Evolutionary conservation across 768 basidiomycete genomes (phyloP).

Genomic region (Mycena metata): DNA sequence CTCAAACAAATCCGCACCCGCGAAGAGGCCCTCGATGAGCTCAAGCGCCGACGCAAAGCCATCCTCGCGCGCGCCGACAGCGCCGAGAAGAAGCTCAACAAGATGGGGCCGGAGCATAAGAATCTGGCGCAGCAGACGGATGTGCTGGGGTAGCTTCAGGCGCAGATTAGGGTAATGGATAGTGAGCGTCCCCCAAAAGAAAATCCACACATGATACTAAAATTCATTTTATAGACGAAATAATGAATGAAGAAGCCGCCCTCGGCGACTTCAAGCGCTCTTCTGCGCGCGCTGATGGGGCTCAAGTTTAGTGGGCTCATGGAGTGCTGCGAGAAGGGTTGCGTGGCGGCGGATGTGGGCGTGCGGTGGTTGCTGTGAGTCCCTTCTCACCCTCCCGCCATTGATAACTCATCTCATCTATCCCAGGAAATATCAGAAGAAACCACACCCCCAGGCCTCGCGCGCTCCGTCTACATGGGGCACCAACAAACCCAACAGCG

Average conservation of each 20-base stretch:
- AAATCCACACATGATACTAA: background rate
- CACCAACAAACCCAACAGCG: slow-evolving; percentile 73
- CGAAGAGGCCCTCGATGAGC: slow-evolving; percentile 86
- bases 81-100: slow-evolving; percentile 90
- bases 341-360: slow-evolving; percentile 27
- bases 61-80: slow-evolving; percentile 80
- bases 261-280: slow-evolving; percentile 88
- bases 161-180: slow-evolving; percentile 84
- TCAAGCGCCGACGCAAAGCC: slow-evolving; percentile 76
- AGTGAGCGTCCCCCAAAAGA: slow-evolving; percentile 43
- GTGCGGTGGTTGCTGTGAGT: slow-evolving; percentile 9
- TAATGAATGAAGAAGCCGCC: slow-evolving; percentile 84
- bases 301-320: slow-evolving; percentile 90
- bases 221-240: slow-evolving; percentile 59
- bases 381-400: background rate
- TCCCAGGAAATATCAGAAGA: slow-evolving; percentile 87
- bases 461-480: slow-evolving; percentile 78
- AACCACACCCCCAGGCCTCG: slow-evolving; percentile 83
- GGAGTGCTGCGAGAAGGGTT: slow-evolving; percentile 90
- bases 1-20: slow-evolving; percentile 87
- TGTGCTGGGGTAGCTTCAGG: slow-evolving; percentile 73
- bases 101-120: slow-evolving; percentile 93
- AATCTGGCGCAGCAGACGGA: slow-evolving; percentile 82
- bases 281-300: slow-evolving; percentile 77
- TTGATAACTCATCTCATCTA: background rate